Evolutionary conservation across 352 stramenopile genomes (phyloP), one percentile per base, ranked within the genome.

Genomic region (Phytophthora cactorum): DNA sequence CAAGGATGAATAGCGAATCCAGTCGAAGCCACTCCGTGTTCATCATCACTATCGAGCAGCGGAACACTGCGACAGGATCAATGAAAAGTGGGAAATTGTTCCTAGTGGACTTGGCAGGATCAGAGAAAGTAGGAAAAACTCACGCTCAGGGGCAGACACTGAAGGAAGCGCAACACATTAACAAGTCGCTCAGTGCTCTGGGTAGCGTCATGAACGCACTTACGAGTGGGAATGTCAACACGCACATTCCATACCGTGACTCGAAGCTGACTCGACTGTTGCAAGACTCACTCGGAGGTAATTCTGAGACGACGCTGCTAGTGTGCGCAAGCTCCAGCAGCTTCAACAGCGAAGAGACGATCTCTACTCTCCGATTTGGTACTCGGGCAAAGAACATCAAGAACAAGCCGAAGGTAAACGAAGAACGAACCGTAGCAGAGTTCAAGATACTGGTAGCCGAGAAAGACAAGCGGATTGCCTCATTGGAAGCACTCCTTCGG

Each of bases 11-110:
- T 75, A 87, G 82, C 36, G 87, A 96, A 55, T 97, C 87, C 54
- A 96, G 78, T 57, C 84, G 95, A 27, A 97, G 86, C 52, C 97
- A 99, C 81, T 97, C 90, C 14, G 94, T 99, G 22, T 99, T 99
- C 58, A 98, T 93, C 63, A 97, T 99, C 69, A 97, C 97, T 12
- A 89, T 99, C 52, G 96, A 99, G 75, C 94, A 94, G 59, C 71
- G 75, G 29, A 86, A 91, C 36, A 77, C 78, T 2, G 45, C 71
- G n/a, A 91, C 82, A 6, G 79, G 80, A 6, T 85, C 85, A 1
- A 86, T 88, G 36, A 89, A 86, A 46, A 87, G 71, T 44, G 90
- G 88, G 49, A 99, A 99, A 79, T 96, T 98, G n/a, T 96, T 97
- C 36, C 63, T 93, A 8, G 87, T 95, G 27, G 87, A 95, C 68